These are phyloP conservation scores for Lycium ferocissimum DNA, from an alignment of 257 asterid genomes.

Conservation along the genomic window DNA sequence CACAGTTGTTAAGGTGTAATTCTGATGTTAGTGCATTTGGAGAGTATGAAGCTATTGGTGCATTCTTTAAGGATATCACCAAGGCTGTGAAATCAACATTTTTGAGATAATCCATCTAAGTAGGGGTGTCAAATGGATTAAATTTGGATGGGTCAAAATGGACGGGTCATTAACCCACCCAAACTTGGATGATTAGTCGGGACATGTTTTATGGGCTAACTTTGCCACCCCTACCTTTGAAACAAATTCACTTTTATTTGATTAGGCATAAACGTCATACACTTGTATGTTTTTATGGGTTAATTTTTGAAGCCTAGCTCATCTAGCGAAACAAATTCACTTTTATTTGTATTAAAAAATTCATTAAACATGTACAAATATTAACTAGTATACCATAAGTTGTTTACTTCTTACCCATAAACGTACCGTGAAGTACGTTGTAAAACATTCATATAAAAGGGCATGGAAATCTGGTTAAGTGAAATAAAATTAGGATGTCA, in stretches of 20 bases:
- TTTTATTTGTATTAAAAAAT: no score
- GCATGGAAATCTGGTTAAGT: background rate
- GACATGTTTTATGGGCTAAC: background rate
- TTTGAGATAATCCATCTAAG: background rate
- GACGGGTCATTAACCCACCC: no score
- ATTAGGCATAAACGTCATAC: no score
- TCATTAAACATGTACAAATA: no score
- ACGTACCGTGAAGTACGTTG: background rate
- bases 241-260: no score
- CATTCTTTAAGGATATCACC: slow-evolving; percentile 57
- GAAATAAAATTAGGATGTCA: background rate
- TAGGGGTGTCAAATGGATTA: background rate
- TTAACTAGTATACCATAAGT: background rate
- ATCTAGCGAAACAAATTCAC: no score
- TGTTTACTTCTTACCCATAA: background rate
- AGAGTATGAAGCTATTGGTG: slow-evolving; percentile 61
- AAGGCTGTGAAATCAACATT: slow-evolving; percentile 40
- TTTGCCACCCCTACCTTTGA: background rate
- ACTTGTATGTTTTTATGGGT: no score
- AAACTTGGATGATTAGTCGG: background rate
- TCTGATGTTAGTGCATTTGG: slow-evolving; percentile 58
- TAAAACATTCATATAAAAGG: background rate
- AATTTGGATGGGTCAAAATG: background rate
- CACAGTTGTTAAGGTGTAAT: slow-evolving; percentile 55
- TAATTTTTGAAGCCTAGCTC: no score